Evolutionary conservation across 768 basidiomycete species (phyloP).

Genomic region (Tricholoma terreum): DNA sequence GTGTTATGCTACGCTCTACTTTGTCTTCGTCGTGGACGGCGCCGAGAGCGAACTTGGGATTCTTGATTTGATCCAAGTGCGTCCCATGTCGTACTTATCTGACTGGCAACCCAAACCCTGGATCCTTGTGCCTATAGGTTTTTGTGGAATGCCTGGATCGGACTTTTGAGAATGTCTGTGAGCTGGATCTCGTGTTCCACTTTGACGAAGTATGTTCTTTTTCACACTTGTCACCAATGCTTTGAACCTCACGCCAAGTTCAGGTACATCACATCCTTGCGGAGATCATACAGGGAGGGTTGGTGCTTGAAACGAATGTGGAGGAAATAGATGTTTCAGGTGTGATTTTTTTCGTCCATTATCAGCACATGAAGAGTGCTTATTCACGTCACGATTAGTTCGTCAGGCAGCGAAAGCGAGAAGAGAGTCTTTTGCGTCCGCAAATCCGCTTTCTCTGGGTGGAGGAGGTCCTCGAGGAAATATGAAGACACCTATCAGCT

Average conservation of each 20-base stretch:
- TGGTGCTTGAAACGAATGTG: conserved; percentile 93
- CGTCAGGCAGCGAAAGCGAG: conserved; percentile 67
- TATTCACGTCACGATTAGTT: conserved; percentile 39
- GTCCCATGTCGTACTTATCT: conserved; percentile 17
- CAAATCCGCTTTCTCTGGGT: conserved; percentile 79
- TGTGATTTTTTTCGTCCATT: conserved; percentile 30
- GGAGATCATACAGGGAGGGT: conserved; percentile 96
- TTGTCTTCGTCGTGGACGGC: conserved; percentile 94
- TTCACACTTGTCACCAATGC: background rate
- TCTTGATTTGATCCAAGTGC: conserved; percentile 92
- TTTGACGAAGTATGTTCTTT: conserved; percentile 80
- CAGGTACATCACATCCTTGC: conserved; percentile 92
- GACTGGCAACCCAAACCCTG: background rate
- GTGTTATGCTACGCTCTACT: conserved; percentile 94
- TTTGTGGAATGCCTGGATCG: conserved; percentile 96
- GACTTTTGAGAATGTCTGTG: conserved; percentile 97
- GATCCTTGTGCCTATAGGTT: conserved; percentile 50
- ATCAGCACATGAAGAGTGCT: background rate
- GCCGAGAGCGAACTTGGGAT: conserved; percentile 97
- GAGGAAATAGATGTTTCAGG: conserved; percentile 77
- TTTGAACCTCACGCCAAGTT: background rate
- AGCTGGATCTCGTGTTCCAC: conserved; percentile 96
- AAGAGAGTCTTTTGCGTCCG: conserved; percentile 75
- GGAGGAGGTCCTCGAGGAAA: conserved; percentile 53
- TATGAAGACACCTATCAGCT: conserved; percentile 71